These are phyloP conservation scores for Cupressus sempervirens DNA, from an alignment of 75 land plant species.

Conservation along the genomic window DNA sequence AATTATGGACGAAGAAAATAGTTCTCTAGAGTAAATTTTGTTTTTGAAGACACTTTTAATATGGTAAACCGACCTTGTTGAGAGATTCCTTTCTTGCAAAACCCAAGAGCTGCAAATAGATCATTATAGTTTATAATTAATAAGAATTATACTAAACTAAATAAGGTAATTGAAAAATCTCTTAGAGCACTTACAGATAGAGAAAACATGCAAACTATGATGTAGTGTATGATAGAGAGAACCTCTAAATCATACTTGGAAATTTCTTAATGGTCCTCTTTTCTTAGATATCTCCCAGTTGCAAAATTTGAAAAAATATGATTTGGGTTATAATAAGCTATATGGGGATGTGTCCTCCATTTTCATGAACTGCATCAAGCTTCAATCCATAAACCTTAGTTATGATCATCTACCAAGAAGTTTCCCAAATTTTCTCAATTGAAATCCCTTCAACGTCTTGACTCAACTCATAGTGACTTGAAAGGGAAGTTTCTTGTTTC, in stretches of 20 bases:
- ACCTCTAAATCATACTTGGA: background rate
- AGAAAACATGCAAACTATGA: too few species aligned
- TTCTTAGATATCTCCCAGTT: constrained; percentile 3
- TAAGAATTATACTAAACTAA: too few species aligned
- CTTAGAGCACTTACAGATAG: too few species aligned
- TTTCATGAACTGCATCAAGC: constrained; percentile 33
- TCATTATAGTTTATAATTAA: too few species aligned
- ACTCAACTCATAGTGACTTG: constrained; percentile 48
- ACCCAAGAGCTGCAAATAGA: too few species aligned
- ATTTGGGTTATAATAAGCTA: constrained; percentile 40
- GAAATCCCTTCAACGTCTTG: constrained; percentile 31
- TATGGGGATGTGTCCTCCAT: constrained; percentile 29
- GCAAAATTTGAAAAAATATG: background rate
- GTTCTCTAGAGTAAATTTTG: too few species aligned
- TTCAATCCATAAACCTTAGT: constrained; percentile 38
- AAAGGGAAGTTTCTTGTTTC: constrained; percentile 57
- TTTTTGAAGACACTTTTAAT: too few species aligned
- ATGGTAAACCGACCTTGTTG: too few species aligned
- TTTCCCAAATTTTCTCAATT: constrained; percentile 43
- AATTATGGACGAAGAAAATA: too few species aligned
- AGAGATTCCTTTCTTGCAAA: too few species aligned
- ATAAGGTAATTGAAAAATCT: too few species aligned
- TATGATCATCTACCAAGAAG: constrained; percentile 18
- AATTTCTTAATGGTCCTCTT: background rate
- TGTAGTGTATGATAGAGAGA: too few species aligned